Evolutionary conservation across 331 rosid species (phyloP), one percentile per base, ranked within the genome.

Genomic region (Acacia pycnantha): DNA sequence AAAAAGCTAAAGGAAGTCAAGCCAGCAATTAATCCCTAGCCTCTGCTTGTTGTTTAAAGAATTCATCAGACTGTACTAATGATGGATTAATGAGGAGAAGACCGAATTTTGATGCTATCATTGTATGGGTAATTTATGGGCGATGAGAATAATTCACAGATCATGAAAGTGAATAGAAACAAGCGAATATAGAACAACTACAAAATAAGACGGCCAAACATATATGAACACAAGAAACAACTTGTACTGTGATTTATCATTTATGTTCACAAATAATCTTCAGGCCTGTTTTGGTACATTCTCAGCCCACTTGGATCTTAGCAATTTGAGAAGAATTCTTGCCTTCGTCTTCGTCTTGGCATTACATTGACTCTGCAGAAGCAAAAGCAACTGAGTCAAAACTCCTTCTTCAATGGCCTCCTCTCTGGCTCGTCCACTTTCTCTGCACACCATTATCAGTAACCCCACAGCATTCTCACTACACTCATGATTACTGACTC

Each of bases 341-440:
- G 95, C 99, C 89, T 90, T 96, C 5, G 95, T 82, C 86, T 96
- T 96, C 43, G 94, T 94, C 54, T 84, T 83, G 33, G 61, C 79
- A 69, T 86, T 81, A 77, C 98, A 89, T 82, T 96, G 99, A 72
- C 99, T 92, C 83, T 96, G 99, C 70, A 96, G 84, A 78, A 94
- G 99, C 84, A 94, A 83, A 59, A 96, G 80, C 75, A 96, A 82
- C 84, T 96, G 98, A 67, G 93, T 92, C 90, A 94, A 83, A 62
- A 91, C 86, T 37, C 99, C 97, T 0, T 78, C 91, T 11, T 75
- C 87, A 77, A 96, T 87, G 29, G 98, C 99, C 82, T 89, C 95
- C 56, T 94, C 98, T 76, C 90, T 87, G 66, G 93, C 99, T 77
- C 53, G 58, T 35, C 87, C 79, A 69, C 85, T 91, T 21, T 92